Conservation (phyloP, 1,139 yeast genomes). For the Nakaseomyces delphensis region DNA sequence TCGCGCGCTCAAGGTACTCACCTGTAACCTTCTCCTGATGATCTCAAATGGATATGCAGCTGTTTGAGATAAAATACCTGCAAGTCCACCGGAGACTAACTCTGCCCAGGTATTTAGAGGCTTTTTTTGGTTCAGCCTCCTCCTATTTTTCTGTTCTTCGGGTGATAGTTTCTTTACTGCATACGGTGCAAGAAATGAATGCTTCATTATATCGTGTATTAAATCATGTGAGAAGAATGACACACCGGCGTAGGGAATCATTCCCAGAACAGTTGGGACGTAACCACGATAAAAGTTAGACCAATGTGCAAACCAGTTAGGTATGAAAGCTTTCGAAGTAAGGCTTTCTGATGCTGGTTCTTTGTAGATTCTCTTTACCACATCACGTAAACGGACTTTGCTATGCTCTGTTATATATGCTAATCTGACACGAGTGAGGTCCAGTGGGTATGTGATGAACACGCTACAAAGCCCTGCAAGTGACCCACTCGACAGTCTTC, state of each 20-base stretch:
- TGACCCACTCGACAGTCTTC: constrained; percentile 84
- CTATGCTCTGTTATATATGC: constrained; percentile 71
- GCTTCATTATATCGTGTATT: constrained; percentile 75
- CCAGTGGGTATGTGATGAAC: constrained; percentile 85
- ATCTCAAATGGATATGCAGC: constrained; percentile 97
- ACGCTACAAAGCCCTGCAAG: constrained; percentile 83
- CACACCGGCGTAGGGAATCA: constrained; percentile 97
- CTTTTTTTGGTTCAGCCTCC: constrained; percentile 33
- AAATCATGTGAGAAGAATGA: constrained; percentile 90
- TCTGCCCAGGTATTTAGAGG: constrained; percentile 89
- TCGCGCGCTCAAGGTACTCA: constrained; percentile 59
- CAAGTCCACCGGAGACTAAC: constrained; percentile 84
- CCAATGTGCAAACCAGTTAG: constrained; percentile 32
- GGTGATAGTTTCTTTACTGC: constrained; percentile 39
- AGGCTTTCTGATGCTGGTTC: constrained; percentile 46
- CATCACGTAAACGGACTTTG: constrained; percentile 48
- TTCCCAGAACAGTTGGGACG: constrained; percentile 87
- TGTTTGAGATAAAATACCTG: constrained; percentile 92
- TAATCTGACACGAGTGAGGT: constrained; percentile 77
- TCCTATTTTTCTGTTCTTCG: constrained; percentile 16
- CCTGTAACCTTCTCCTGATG: constrained; percentile 90
- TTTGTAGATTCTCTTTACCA: constrained; percentile 47
- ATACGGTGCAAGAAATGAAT: constrained; percentile 43
- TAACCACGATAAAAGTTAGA: constrained; percentile 89
- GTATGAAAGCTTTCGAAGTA: constrained; percentile 26